Percentiles rank a stretch among this genome's conserved stretches.
phyloP scores from a whole-genome alignment of 176 grass and related monocot species.

The Lolium rigidum region DNA sequence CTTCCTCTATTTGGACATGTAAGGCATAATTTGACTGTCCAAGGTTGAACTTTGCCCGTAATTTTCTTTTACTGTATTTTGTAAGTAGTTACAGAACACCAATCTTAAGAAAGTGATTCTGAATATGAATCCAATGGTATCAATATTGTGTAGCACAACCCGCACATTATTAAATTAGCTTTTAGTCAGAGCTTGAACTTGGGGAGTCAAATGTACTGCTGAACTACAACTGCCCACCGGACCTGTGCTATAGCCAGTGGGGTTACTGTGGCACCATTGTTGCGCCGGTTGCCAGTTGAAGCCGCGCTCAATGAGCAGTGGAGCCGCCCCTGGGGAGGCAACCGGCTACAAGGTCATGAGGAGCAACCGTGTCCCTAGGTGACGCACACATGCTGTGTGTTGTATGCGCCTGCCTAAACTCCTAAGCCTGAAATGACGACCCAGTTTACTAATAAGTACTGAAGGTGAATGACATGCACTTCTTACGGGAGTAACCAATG shows the following conservation, averaged over 20 bases:
- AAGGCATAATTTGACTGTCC: not conserved
- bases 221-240: not conserved
- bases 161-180: not conserved
- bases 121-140: not conserved
- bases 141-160: not conserved
- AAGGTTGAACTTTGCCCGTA: not conserved
- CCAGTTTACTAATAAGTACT: not conserved
- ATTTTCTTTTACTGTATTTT: not conserved
- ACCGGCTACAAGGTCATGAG: not conserved
- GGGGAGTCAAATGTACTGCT: not conserved
- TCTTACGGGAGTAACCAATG: conserved; percentile 8
- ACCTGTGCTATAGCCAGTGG: not conserved
- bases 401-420: not conserved
- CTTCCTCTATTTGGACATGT: not conserved
- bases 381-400: not conserved
- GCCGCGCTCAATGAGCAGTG: not conserved
- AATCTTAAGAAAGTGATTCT: not conserved
- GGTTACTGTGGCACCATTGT: too few relatives aligned
- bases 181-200: not conserved
- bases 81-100: not conserved
- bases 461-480: not conserved
- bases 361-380: not conserved
- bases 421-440: not conserved
- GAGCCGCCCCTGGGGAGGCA: not conserved
- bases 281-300: not conserved